Percentiles rank a stretch among this genome's conserved stretches.
These are phyloP conservation scores for Nannochloropsis gaditana DNA, from an alignment of 108 stramenopile genomes.

Conservation along the genomic window DNA sequence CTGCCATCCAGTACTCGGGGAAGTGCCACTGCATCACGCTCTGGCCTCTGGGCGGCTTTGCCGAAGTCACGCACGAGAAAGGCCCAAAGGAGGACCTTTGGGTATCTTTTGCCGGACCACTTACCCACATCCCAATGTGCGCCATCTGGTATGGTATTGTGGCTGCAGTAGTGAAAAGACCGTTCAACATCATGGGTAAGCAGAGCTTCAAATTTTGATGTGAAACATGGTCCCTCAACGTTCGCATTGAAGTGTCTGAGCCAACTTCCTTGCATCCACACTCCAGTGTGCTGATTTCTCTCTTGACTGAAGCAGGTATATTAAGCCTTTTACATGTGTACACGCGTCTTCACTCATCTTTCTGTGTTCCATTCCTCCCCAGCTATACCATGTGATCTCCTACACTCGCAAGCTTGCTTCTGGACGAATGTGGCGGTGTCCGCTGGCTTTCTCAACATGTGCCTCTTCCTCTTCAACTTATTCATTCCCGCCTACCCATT, in stretches of 20 bases:
- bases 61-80: neutral
- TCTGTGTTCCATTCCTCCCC: neutral
- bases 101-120: neutral
- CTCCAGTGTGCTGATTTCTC: no score
- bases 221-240: no score
- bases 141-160: conserved; percentile 1
- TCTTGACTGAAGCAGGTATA: no score
- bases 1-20: neutral
- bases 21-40: conserved; percentile 7
- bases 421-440: neutral
- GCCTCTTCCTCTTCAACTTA: neutral
- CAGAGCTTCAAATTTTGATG: neutral
- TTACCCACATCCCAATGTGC: conserved; percentile 4
- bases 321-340: no score
- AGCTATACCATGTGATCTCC: neutral
- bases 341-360: neutral
- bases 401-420: neutral
- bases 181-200: conserved; percentile 12
- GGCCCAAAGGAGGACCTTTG: conserved; percentile 8
- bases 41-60: neutral
- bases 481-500: conserved; percentile 8
- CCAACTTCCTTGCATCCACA: no score
- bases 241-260: no score
- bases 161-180: neutral
- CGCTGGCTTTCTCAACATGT: neutral